Evolutionary conservation across 2,329 filamentous ascomycete species (phyloP).

Genomic region (Alternaria triticina): DNA sequence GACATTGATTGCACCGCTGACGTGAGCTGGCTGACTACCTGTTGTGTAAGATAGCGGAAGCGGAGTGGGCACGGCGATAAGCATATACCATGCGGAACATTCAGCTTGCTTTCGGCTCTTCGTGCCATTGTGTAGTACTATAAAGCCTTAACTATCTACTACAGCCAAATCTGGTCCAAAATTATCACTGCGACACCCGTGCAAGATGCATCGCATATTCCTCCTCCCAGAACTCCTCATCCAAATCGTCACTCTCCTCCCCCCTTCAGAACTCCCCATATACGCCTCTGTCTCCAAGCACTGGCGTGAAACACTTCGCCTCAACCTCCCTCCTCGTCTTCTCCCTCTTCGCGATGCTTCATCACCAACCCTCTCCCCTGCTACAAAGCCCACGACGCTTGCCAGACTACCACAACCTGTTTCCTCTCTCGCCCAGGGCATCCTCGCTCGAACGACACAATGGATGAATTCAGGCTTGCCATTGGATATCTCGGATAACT

Average conservation of each 20-base stretch:
- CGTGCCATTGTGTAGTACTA: not conserved
- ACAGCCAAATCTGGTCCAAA: not conserved
- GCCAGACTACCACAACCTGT: not conserved
- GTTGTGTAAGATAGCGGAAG: not conserved
- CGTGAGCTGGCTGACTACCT: not conserved
- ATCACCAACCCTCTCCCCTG: not conserved
- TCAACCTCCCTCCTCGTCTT: conserved; percentile 13
- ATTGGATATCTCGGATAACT: conserved; percentile 7
- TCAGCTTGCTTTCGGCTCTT: not conserved
- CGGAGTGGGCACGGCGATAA: not conserved
- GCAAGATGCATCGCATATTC: conserved; percentile 18
- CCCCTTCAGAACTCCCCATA: not conserved
- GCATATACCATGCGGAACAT: not conserved
- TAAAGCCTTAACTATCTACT: not conserved
- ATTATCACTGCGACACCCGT: not conserved
- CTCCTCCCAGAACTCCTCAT: conserved; percentile 23
- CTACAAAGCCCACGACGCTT: not conserved
- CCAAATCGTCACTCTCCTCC: conserved; percentile 14
- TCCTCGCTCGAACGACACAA: not conserved
- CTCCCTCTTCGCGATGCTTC: conserved; percentile 10
- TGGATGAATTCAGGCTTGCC: not conserved
- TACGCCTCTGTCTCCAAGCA: conserved; percentile 9
- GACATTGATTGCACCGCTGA: not conserved
- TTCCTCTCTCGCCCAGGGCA: not conserved
- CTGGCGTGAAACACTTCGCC: conserved; percentile 8